Conservation (phyloP, 495 filamentous ascomycete genomes). For the Penicillium ucsense region DNA sequence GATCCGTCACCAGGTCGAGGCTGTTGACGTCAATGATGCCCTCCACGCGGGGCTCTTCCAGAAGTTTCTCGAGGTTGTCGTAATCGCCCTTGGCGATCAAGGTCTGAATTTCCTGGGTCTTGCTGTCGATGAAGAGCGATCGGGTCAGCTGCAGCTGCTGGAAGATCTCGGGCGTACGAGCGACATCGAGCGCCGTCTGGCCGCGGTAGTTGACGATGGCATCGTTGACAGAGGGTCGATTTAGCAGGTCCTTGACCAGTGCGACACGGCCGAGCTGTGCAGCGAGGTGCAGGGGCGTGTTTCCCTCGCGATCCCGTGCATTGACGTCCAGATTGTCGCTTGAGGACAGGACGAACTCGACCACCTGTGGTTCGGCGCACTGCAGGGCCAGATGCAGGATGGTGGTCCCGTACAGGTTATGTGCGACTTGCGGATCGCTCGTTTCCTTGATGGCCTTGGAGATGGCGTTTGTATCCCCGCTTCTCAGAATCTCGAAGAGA, state of each 20-base stretch:
- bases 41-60: conserved; percentile 78
- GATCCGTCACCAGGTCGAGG: conserved; percentile 76
- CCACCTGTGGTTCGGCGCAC: conserved; percentile 86
- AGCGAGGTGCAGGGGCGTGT: conserved; percentile 85
- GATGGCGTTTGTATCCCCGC: conserved; percentile 83
- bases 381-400: conserved; percentile 93
- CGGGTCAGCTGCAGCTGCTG: conserved; percentile 88
- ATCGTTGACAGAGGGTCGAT: conserved; percentile 75
- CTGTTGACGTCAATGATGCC: conserved; percentile 83
- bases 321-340: conserved; percentile 68
- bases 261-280: conserved; percentile 68
- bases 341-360: conserved; percentile 86
- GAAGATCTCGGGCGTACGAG: conserved; percentile 86
- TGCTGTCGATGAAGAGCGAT: conserved; percentile 80
- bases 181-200: conserved; percentile 78
- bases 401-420: conserved; percentile 65
- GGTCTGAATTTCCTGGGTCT: conserved; percentile 70
- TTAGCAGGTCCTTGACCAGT: conserved; percentile 71
- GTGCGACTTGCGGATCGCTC: conserved; percentile 32
- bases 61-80: conserved; percentile 61
- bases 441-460: conserved; percentile 76
- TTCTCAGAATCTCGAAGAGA: conserved; percentile 83
- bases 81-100: conserved; percentile 66
- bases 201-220: conserved; percentile 82
- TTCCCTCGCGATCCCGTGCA: conserved; percentile 81